Percentiles rank a stretch among this genome's conserved stretches.
Evolutionary conservation across 2,329 filamentous ascomycete species (phyloP).

Genomic region (Chaetomium sp.): DNA sequence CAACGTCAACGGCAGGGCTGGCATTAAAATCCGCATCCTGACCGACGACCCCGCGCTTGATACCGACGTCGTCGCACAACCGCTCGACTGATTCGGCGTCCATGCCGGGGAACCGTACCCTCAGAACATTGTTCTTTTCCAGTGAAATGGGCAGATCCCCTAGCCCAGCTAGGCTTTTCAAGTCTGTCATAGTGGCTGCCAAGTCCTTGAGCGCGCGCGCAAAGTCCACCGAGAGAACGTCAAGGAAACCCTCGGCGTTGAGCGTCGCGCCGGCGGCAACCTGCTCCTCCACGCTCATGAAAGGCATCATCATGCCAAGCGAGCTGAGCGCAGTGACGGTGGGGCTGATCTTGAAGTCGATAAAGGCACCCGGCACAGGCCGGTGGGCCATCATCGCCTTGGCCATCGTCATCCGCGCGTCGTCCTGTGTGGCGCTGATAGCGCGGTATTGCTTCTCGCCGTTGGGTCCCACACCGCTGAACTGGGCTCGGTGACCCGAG

Average conservation of each 20-base stretch:
- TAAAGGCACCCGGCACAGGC: conserved; percentile 70
- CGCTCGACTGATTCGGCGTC: conserved; percentile 79
- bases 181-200: conserved; percentile 74
- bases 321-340: conserved; percentile 86
- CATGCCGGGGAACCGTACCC: conserved; percentile 88
- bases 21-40: conserved; percentile 76
- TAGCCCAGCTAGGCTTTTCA: conserved; percentile 73
- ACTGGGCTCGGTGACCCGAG: conserved; percentile 86
- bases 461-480: conserved; percentile 72
- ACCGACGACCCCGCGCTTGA: conserved; percentile 74
- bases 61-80: conserved; percentile 83
- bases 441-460: conserved; percentile 80
- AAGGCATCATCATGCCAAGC: conserved; percentile 59
- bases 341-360: conserved; percentile 87
- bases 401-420: conserved; percentile 67
- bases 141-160: conserved; percentile 84
- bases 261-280: conserved; percentile 59
- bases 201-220: conserved; percentile 83
- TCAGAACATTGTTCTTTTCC: conserved; percentile 66
- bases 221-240: conserved; percentile 85
- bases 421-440: conserved; percentile 73
- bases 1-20: conserved; percentile 68
- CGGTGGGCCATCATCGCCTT: conserved; percentile 49
- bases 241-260: conserved; percentile 80
- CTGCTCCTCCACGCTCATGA: conserved; percentile 44